Evolutionary conservation across 108 stramenopile genomes (phyloP).

Genomic region (Cafeteria roenbergensis): DNA sequence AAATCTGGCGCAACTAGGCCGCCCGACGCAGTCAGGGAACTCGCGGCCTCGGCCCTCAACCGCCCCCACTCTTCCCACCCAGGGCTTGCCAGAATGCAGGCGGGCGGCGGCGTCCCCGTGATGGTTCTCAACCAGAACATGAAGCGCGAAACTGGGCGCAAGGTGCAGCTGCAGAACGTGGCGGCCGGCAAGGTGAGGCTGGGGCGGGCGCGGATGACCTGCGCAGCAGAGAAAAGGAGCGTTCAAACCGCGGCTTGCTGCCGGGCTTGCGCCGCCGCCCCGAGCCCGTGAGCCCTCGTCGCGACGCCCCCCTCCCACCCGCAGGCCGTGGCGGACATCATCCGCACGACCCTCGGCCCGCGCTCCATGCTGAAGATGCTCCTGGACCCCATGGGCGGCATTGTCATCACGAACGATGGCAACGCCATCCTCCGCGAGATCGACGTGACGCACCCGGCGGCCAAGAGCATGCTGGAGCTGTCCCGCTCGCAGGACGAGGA

Average conservation of each 20-base stretch:
- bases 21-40: too few species aligned
- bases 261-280: background rate
- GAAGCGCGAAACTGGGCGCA: conserved; percentile 84
- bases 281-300: too few species aligned
- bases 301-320: background rate
- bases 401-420: conserved; percentile 99
- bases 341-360: conserved; percentile 93
- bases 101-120: conserved; percentile 5
- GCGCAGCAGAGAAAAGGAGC: background rate
- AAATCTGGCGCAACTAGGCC: too few species aligned
- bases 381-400: conserved; percentile 97
- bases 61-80: too few species aligned
- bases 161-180: conserved; percentile 92
- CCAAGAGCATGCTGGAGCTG: conserved; percentile 98
- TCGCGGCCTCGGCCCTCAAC: too few species aligned
- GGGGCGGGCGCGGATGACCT: too few species aligned
- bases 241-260: background rate
- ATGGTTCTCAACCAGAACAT: conserved; percentile 55
- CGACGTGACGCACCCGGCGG: conserved; percentile 98
- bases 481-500: conserved; percentile 93
- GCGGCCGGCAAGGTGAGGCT: conserved; percentile 76
- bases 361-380: conserved; percentile 81
- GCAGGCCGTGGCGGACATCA: conserved; percentile 67
- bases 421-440: conserved; percentile 96
- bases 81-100: too few species aligned